These are phyloP conservation scores for Hypoxylon cercidicola DNA, from an alignment of 495 filamentous ascomycete genomes.

Conservation along the genomic window DNA sequence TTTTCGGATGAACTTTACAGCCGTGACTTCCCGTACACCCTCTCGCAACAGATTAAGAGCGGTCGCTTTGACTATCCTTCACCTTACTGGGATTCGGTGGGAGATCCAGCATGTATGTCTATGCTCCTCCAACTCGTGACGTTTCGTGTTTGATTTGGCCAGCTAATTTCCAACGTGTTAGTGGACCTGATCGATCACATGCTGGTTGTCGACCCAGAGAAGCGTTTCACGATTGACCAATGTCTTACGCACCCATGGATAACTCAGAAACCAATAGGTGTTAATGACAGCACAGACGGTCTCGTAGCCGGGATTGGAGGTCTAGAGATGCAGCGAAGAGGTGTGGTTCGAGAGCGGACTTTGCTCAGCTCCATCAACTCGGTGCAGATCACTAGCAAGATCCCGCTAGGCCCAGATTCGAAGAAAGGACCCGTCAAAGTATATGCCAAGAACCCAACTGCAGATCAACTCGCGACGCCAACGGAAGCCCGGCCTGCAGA, in stretches of 20 bases:
- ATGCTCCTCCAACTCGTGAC: background rate
- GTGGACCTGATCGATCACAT: slow-evolving; percentile 95
- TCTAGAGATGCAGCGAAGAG: slow-evolving; percentile 86
- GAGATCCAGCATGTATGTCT: slow-evolving; percentile 75
- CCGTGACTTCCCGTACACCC: slow-evolving; percentile 80
- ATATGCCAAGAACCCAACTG: slow-evolving; percentile 75
- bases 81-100: slow-evolving; percentile 96
- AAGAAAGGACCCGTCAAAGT: slow-evolving; percentile 74
- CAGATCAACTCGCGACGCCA: slow-evolving; percentile 32
- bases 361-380: slow-evolving; percentile 85
- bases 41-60: slow-evolving; percentile 90
- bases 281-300: slow-evolving; percentile 91
- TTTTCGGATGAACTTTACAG: slow-evolving; percentile 94
- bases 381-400: slow-evolving; percentile 71
- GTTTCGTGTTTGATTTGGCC: background rate
- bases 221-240: slow-evolving; percentile 86
- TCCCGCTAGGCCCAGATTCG: slow-evolving; percentile 60
- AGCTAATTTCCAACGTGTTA: slow-evolving; percentile 40
- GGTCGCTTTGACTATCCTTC: slow-evolving; percentile 94
- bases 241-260: slow-evolving; percentile 95
- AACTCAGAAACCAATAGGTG: slow-evolving; percentile 62
- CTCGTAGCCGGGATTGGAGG: slow-evolving; percentile 82
- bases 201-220: slow-evolving; percentile 86
- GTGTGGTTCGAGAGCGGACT: slow-evolving; percentile 82
- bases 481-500: slow-evolving; percentile 71